phyloP scores from a whole-genome alignment of 2,329 filamentous ascomycete genomes.

The Colletotrichum sp. region DNA sequence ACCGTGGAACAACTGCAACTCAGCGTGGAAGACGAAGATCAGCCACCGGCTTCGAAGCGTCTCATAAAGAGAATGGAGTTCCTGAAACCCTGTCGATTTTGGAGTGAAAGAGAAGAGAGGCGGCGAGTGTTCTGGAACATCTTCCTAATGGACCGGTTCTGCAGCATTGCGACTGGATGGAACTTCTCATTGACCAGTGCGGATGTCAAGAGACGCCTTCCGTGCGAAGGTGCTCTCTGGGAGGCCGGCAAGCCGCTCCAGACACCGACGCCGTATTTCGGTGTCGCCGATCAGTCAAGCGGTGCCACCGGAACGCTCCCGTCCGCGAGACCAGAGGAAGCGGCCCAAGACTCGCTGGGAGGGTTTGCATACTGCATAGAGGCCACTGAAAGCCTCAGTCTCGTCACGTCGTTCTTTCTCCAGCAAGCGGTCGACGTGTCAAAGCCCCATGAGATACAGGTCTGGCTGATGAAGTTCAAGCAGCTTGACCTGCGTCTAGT shows the following conservation, averaged over 20 bases:
- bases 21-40: constrained; percentile 38
- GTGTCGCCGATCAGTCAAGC: constrained; percentile 37
- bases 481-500: constrained; percentile 47
- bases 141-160: constrained; percentile 46
- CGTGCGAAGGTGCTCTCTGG: constrained; percentile 45
- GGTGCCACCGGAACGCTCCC: constrained; percentile 21
- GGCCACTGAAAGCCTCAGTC: constrained; percentile 46
- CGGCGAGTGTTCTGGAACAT: constrained; percentile 46
- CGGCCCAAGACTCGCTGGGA: constrained; percentile 34
- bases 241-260: constrained; percentile 36
- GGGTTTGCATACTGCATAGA: constrained; percentile 52
- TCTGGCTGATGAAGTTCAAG: constrained; percentile 50
- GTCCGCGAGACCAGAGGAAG: constrained; percentile 24
- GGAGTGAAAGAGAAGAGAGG: constrained; percentile 43
- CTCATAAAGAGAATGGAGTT: constrained; percentile 41
- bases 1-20: constrained; percentile 44
- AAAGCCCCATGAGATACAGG: constrained; percentile 38
- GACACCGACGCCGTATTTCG: constrained; percentile 45
- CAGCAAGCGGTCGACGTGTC: constrained; percentile 43
- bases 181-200: constrained; percentile 39
- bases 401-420: constrained; percentile 47
- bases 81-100: constrained; percentile 31
- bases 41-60: constrained; percentile 24
- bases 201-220: constrained; percentile 41
- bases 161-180: constrained; percentile 43